Base-by-base conservation (phyloP, 192 early-diverging fungal genomes). In the Backusella sp. region DNA sequence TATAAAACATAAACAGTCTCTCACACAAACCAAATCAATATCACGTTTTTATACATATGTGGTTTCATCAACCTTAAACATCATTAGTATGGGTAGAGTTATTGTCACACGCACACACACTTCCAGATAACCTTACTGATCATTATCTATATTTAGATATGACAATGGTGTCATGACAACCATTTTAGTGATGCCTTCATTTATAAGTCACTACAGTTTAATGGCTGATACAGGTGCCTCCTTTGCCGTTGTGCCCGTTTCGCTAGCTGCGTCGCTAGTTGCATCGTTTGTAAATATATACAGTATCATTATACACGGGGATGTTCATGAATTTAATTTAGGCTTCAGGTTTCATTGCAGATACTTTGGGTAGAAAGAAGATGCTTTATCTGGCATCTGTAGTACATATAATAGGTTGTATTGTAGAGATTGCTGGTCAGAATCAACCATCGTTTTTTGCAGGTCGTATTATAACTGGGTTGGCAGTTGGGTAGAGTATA, bases 291-390 rank as follows among this genome's bases (percentile, higher is more conserved):
- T 62, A 39, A 26, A 21, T 28, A 72, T 72, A 72, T 52, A 62
- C 2, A 70, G 30, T 37, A 26, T 35, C 1, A 7, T 62, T 86
- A 87, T 87, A 2, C 82, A 88, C 12, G 90, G 14, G 21, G 7
- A 6, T 49, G 17, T 49, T 49, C 19, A 49, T 49, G 46, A 6
- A 49, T 49, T 89, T 89, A 0, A 87, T 91, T 12, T 77, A 94
- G 35, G 35, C 76, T n/a, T 87, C 90, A 1, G 92, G 91, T 37
- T 85, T 85, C 75, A 77, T 93, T 6, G 86, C 91, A 17, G 80
- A 81, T 68, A 23, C 11, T 39, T 28, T 86, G 72, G 88, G 88
- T 11, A 86, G 88, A 44, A 79, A 83, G 2, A 67, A 73, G 8
- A 79, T 86, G 9, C 86, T 86, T 26, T 77, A 83, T 19, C 26